Base-by-base conservation (phyloP, 2,329 filamentous ascomycete species). In the Aspergillus sp. region DNA sequence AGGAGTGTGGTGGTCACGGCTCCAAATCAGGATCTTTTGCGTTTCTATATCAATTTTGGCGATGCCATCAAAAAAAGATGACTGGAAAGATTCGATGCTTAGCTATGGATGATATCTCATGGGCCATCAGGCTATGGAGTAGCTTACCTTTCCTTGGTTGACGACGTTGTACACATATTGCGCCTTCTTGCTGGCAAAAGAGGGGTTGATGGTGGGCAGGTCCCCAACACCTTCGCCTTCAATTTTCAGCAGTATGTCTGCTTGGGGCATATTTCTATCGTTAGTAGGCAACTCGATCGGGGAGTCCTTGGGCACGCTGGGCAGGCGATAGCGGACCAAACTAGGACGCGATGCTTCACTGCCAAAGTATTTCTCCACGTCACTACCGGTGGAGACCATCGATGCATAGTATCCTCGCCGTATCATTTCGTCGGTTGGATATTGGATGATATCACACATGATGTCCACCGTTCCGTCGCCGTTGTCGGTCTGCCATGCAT, bases 321-420 rank as follows among this genome's bases (percentile, higher is more conserved):
- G 52, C 2, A 75, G 61, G 10, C 65, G 64, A 53, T 69, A 73
- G 25, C 71, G 63, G 17, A 65, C 61, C 14, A 68, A 58, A 10
- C 49, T 21, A 55, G 58, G 41, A 20, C 41, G 5, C 20, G 56
- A 9, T 58, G 31, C 16, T 52, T 68, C 68, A 75, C 78, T 14
- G 14, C 36, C 40, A 23, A 32, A 69, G 44, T 50, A 47, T 21
- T 71, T 47, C 69, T 63, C 21, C 2, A 38, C 76, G 3, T 73
- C 73, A 20, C 82, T 64, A 3, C 76, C 76, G 53, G 82, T 76
- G 19, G 76, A 78, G 16, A 85, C 70, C 2, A 91, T 67, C 34
- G 88, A 80, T 46, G 88, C 80, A 67, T 90, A 85, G 71, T 90
- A 91, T 58, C 89, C 82, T 9, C 74, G 75, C 38, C 82, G 78